phyloP scores from a whole-genome alignment of 306 rosid species.

The Dryas octopetala region DNA sequence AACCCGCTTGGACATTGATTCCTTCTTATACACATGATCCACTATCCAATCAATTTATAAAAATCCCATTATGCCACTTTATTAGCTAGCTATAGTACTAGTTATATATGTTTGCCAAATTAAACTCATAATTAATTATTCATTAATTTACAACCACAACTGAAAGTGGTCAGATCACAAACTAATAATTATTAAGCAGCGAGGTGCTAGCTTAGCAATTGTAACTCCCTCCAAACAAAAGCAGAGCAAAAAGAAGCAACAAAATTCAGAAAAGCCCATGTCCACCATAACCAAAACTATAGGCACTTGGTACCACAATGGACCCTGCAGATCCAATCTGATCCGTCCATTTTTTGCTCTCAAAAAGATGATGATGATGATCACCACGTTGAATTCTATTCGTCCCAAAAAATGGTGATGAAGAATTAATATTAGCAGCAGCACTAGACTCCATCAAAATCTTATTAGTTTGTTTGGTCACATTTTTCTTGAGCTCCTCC shows the following conservation, averaged over 20 bases:
- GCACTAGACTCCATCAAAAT: slow-evolving; percentile 29
- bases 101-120: neutral
- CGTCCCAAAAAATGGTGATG: slow-evolving; percentile 8
- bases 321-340: slow-evolving; percentile 8
- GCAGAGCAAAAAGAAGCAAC: neutral
- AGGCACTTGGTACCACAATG: slow-evolving; percentile 28
- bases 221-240: slow-evolving; percentile 12
- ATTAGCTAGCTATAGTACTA: too few relatives aligned
- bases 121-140: neutral
- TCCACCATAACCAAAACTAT: slow-evolving; percentile 36
- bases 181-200: neutral
- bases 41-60: too few relatives aligned
- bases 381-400: slow-evolving; percentile 10
- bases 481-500: slow-evolving; percentile 56
- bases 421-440: neutral
- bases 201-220: slow-evolving; percentile 8
- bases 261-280: slow-evolving; percentile 37
- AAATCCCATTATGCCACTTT: too few relatives aligned
- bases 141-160: neutral
- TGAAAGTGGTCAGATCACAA: neutral
- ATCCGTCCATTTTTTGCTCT: neutral
- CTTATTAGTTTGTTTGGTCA: slow-evolving; percentile 37
- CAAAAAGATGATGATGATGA: neutral
- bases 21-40: too few relatives aligned
- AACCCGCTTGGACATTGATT: too few relatives aligned